A percentile compares a stretch with the other conserved stretches of the same genome.
Evolutionary conservation across 2,329 filamentous ascomycete species (phyloP).

Genomic region (Epichloe scottii): DNA sequence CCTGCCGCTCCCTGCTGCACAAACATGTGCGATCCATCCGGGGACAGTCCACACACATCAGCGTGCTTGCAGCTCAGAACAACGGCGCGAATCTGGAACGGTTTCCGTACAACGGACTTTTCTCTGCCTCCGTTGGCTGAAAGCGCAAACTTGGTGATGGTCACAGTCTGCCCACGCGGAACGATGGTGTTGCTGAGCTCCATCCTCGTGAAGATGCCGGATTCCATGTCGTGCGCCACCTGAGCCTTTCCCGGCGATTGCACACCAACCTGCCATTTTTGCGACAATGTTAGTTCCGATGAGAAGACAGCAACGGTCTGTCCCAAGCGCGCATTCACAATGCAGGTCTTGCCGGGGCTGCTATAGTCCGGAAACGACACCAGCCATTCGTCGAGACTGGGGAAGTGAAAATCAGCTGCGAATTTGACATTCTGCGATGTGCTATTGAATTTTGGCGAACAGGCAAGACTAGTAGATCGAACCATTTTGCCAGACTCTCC

Average conservation of each 20-base stretch:
- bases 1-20: constrained; percentile 1
- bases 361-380: constrained; percentile 5
- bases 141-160: constrained; percentile 3
- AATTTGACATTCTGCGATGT: not conserved
- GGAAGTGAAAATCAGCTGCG: constrained; percentile 5
- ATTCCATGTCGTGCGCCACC: not conserved
- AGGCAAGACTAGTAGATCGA: not conserved
- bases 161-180: constrained; percentile 2
- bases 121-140: constrained; percentile 4
- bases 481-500: not conserved
- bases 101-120: constrained; percentile 2
- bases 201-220: constrained; percentile 3
- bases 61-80: constrained; percentile 1
- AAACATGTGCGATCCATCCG: constrained; percentile 3
- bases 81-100: constrained; percentile 1
- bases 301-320: constrained; percentile 3
- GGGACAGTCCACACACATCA: constrained; percentile 2
- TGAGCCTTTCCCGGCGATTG: not conserved
- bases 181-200: constrained; percentile 1
- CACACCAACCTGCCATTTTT: constrained; percentile 6
- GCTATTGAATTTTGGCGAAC: not conserved
- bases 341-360: constrained; percentile 3
- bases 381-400: constrained; percentile 3
- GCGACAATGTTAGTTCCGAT: constrained; percentile 2
- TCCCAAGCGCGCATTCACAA: constrained; percentile 6